A percentile compares a stretch with the other conserved stretches of the same genome.
Conservation (phyloP, 2,329 filamentous ascomycete species). For the Xylariales sp. region DNA sequence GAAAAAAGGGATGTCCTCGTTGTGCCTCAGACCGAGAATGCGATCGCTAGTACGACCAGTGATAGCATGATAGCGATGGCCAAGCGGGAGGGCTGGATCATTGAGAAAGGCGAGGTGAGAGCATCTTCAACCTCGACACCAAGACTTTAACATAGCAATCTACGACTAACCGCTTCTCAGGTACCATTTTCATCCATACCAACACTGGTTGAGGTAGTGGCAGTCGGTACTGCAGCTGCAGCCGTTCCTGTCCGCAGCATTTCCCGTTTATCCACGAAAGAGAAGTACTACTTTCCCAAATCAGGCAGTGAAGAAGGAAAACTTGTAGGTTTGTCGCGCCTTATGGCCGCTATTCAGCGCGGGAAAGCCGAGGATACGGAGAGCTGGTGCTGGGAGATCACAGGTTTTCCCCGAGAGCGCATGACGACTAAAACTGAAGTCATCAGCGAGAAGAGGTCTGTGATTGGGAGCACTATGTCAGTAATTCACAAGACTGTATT, state of each 20-base stretch:
- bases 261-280: conserved; percentile 4
- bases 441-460: neutral
- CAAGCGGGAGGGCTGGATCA: conserved; percentile 4
- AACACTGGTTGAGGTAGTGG: neutral
- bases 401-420: neutral
- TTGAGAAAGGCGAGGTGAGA: conserved; percentile 2
- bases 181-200: conserved; percentile 6
- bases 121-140: neutral
- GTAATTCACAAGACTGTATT: neutral
- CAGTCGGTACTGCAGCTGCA: conserved; percentile 7
- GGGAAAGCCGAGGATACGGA: conserved; percentile 6
- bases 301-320: neutral
- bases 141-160: no score
- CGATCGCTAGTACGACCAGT: conserved; percentile 9
- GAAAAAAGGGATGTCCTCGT: neutral
- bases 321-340: conserved; percentile 1
- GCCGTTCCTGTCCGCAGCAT: conserved; percentile 8
- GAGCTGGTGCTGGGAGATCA: conserved; percentile 9
- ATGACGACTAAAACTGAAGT: no score
- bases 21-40: conserved; percentile 6
- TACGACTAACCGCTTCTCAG: neutral
- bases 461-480: neutral
- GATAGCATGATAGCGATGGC: conserved; percentile 9
- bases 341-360: conserved; percentile 7
- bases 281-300: conserved; percentile 6